phyloP scores from a whole-genome alignment of 495 filamentous ascomycete species.

The Bathelium albidoporum region DNA sequence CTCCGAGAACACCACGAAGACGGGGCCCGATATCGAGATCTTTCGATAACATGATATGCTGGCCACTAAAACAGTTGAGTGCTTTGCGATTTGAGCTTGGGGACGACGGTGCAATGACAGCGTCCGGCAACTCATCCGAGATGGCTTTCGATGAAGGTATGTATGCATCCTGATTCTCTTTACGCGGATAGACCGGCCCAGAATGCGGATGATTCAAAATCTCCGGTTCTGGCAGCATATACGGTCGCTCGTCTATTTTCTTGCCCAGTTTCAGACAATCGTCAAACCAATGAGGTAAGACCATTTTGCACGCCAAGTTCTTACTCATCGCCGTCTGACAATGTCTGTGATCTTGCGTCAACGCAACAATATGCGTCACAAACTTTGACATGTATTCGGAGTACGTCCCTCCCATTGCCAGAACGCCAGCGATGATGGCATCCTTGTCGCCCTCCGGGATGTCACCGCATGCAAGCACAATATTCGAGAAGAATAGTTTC shows the following conservation, averaged over 20 bases:
- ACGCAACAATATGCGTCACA: constrained; percentile 82
- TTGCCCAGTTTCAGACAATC: constrained; percentile 87
- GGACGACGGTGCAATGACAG: constrained; percentile 11
- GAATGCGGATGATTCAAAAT: constrained; percentile 33
- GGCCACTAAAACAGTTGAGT: constrained; percentile 46
- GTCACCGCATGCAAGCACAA: constrained; percentile 65
- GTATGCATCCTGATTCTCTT: background rate
- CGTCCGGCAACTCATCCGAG: background rate
- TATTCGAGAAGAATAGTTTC: constrained; percentile 74
- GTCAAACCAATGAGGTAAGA: constrained; percentile 98
- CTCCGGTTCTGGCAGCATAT: constrained; percentile 77
- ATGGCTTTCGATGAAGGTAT: background rate
- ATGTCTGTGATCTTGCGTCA: constrained; percentile 64
- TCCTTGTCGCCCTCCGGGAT: constrained; percentile 85
- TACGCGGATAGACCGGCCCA: background rate
- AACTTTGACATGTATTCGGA: constrained; percentile 54
- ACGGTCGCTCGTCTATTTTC: constrained; percentile 78
- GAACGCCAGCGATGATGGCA: constrained; percentile 77
- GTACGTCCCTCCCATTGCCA: constrained; percentile 81
- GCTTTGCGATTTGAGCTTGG: constrained; percentile 22
- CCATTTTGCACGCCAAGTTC: constrained; percentile 61
- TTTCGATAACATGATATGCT: constrained; percentile 45
- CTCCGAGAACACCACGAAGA: constrained; percentile 54
- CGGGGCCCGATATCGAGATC: constrained; percentile 62
- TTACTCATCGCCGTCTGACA: constrained; percentile 53